Evolutionary conservation across 306 rosid genomes (phyloP).

Genomic region (Trifolium pratense): DNA sequence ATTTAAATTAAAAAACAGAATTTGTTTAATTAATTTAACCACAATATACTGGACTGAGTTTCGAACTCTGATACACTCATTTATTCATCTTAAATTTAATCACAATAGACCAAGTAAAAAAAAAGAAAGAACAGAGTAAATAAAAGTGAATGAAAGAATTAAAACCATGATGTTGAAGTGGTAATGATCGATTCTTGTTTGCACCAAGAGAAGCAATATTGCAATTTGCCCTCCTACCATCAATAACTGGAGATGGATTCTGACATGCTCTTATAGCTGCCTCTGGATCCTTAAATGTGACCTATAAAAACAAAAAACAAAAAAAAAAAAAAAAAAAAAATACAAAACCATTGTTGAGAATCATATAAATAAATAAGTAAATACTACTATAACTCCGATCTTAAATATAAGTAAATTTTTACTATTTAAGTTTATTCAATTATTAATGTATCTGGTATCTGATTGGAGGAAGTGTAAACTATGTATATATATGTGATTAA

Average conservation of each 20-base stretch:
- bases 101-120: neutral
- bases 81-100: too few relatives aligned
- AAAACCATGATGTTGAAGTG: conserved; percentile 78
- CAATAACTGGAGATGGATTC: conserved; percentile 94
- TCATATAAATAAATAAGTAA: conserved; percentile 38
- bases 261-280: conserved; percentile 92
- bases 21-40: too few relatives aligned
- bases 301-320: too few relatives aligned
- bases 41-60: too few relatives aligned
- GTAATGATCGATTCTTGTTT: conserved; percentile 62
- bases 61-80: too few relatives aligned
- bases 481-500: neutral
- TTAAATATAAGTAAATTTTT: too few relatives aligned
- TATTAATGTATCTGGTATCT: too few relatives aligned
- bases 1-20: neutral
- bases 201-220: conserved; percentile 97
- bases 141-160: conserved; percentile 32
- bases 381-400: neutral
- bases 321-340: neutral
- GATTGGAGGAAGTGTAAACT: neutral
- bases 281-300: conserved; percentile 93
- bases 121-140: neutral
- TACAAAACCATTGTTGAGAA: conserved; percentile 29
- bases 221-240: conserved; percentile 96
- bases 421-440: too few relatives aligned